A percentile compares a stretch with the other conserved stretches of the same genome.
These are phyloP conservation scores for Fusarium sp. DNA, from an alignment of 2,329 filamentous ascomycete species.

Conservation along the genomic window DNA sequence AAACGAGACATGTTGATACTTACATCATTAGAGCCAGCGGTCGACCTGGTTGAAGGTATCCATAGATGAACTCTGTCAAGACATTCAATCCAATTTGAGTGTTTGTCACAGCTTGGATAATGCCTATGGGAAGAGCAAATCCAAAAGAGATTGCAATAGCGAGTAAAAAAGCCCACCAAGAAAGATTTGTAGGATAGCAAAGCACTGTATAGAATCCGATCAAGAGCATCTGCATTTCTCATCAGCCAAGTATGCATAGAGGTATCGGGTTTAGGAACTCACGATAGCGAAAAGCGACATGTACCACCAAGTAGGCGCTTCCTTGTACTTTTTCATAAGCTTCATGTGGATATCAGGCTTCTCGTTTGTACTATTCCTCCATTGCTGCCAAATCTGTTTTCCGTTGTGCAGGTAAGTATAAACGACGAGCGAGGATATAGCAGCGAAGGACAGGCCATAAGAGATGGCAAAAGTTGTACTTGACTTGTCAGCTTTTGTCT, in stretches of 20 bases:
- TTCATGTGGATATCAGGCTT: slow-evolving; percentile 74
- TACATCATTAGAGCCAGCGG: slow-evolving; percentile 80
- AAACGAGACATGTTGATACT: slow-evolving; percentile 25
- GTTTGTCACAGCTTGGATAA: slow-evolving; percentile 76
- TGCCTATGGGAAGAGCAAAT: slow-evolving; percentile 75
- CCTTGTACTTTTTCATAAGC: slow-evolving; percentile 70
- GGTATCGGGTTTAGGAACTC: slow-evolving; percentile 33
- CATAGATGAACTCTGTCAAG: slow-evolving; percentile 78
- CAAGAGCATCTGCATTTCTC: slow-evolving; percentile 58
- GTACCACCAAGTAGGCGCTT: slow-evolving; percentile 74
- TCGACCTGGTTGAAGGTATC: slow-evolving; percentile 78
- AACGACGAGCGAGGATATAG: slow-evolving; percentile 75
- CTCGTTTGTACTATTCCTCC: slow-evolving; percentile 67
- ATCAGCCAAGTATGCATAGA: slow-evolving; percentile 21
- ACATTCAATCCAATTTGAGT: slow-evolving; percentile 80
- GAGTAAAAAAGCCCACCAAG: slow-evolving; percentile 79
- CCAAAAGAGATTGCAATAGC: slow-evolving; percentile 71
- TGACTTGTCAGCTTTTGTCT: slow-evolving; percentile 15
- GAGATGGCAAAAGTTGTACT: slow-evolving; percentile 77
- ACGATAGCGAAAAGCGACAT: slow-evolving; percentile 66
- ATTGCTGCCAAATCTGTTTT: slow-evolving; percentile 72
- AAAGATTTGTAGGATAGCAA: slow-evolving; percentile 73
- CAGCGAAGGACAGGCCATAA: slow-evolving; percentile 79
- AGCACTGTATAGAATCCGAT: slow-evolving; percentile 67
- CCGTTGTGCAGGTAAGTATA: slow-evolving; percentile 76